phyloP scores from a whole-genome alignment of 352 stramenopile genomes.

The Globisporangium canariense region DNA sequence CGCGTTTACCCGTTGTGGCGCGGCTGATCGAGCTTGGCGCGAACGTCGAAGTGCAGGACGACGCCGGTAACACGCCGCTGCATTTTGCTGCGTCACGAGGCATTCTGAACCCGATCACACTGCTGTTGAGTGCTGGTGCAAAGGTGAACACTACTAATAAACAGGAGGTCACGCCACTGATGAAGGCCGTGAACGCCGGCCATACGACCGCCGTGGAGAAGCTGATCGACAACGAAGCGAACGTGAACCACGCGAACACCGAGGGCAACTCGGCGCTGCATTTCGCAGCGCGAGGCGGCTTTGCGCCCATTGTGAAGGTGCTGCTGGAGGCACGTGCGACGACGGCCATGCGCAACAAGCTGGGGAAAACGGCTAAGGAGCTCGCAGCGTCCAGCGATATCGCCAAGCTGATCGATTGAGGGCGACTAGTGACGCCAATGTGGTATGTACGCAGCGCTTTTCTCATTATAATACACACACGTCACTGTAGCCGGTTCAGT shows the following conservation, averaged over 20 bases:
- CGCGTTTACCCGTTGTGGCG: slow-evolving; percentile 49
- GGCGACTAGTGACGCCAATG: neutral
- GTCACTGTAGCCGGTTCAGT: neutral
- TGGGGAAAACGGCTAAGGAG: slow-evolving; percentile 72
- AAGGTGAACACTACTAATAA: slow-evolving; percentile 73
- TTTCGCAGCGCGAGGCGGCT: slow-evolving; percentile 76
- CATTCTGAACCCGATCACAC: slow-evolving; percentile 81
- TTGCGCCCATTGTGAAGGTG: slow-evolving; percentile 61
- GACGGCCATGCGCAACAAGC: slow-evolving; percentile 61
- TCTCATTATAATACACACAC: neutral
- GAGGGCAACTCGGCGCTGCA: slow-evolving; percentile 87
- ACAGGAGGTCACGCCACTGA: slow-evolving; percentile 81
- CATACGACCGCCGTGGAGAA: slow-evolving; percentile 84
- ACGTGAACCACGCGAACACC: slow-evolving; percentile 49
- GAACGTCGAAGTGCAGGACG: slow-evolving; percentile 75
- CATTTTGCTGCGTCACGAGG: slow-evolving; percentile 80
- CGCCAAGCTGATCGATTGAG: slow-evolving; percentile 50
- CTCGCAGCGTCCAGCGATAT: slow-evolving; percentile 61
- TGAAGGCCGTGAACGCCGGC: slow-evolving; percentile 82
- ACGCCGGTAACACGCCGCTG: slow-evolving; percentile 80
- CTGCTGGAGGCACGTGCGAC: slow-evolving; percentile 58
- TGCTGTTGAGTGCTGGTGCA: slow-evolving; percentile 71
- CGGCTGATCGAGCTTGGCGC: slow-evolving; percentile 75
- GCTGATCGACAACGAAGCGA: slow-evolving; percentile 82
- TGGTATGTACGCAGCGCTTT: neutral